Base-by-base conservation (phyloP, 352 stramenopile species). In the Phytophthora pluvialis region DNA sequence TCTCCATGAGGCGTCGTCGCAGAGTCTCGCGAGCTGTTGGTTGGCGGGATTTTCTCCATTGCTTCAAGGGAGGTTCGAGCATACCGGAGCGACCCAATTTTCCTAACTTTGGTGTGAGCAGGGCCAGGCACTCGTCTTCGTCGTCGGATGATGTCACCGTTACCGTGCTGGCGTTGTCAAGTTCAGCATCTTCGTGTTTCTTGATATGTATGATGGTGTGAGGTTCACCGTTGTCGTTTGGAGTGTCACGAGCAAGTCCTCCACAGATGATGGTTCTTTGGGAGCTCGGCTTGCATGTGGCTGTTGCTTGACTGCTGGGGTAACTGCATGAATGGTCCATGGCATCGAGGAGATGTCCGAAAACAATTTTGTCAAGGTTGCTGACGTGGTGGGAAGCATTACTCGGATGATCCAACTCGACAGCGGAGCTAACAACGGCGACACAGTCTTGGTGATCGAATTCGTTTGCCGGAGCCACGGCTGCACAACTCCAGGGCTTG, bases 21-120 rank as follows among this genome's bases (percentile, higher is more conserved):
- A 55, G 25, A 43, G 48, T 45, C 16, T 55, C 32, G 25, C 48
- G 32, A 55, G 21, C 21, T 35, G 33, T 44, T 6, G 36, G 48
- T 3, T 42, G 33, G 25, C 32, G 48, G 11, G 13, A 15, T 45
- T n/a, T 43, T 15, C 28, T 39, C 32, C 47, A 31, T 43, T 21
- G 16, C 16, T 33, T 54, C 28, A 35, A 12, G 25, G 32, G 18
- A 10, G 2, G 25, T 33, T 10, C 18, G 15, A 35, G 44, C 33
- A 21, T 16, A 39, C 16, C 33, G 18, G 18, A 11, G 16, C 15
- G 48, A 7, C 12, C 21, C 35, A 33, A 1, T 15, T 12, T 25
- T 55, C 32, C 33, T 33, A 18, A 6, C 26, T 42, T 54, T 15
- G 31, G 29, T 21, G 16, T 33, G 42, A 16, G 3, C 42, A 32